Base-by-base conservation (phyloP, 495 filamentous ascomycete species). In the Penicillium ochrochloron region DNA sequence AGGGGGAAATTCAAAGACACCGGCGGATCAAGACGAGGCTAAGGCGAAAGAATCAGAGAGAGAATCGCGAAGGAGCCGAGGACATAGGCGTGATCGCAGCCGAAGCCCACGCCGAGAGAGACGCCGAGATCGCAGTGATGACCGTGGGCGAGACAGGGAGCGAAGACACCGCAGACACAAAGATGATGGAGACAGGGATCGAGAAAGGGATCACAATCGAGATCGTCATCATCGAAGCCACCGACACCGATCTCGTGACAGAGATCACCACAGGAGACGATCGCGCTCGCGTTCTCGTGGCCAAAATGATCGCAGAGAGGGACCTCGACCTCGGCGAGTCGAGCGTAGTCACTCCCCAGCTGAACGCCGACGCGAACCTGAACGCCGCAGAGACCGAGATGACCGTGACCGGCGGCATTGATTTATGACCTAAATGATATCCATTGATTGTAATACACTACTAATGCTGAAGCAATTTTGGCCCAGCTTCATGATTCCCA, bases 121-220 rank as follows among this genome's bases (percentile, higher is more conserved):
- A 29, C 71, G 68, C 41, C 65, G 65, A 23, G 74, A 78, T 41
- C 67, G 71, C 4, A 66, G 72, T 44, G 72, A 74, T 25, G 73
- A 71, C 39, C 62, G 76, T 23, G 73, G 76, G 3, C 70, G 76
- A 34, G 75, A 78, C 37, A 66, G 70, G 34, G 79, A 81, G 19
- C 72, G 72, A 27, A 73, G 73, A 60, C 74, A 76, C 59, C 72
- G 72, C 37, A 71, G 80, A 58, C 70, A 72, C 50, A 72, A 68
- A 17, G 75, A 79, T 46, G 72, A 77, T 8, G 41, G 29, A 11
- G 62, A 67, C 2, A 63, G 73, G 34, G 75, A 76, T 5, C 74
- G 71, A 37, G 63, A 69, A 17, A 66, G 66, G 25, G 70, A 69
- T 60, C 74, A 76, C 27, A 67, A 65, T 10, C 68, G 73, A 46